phyloP scores from a whole-genome alignment of 78 protist species.

The Cavenderia fasciculata region DNA sequence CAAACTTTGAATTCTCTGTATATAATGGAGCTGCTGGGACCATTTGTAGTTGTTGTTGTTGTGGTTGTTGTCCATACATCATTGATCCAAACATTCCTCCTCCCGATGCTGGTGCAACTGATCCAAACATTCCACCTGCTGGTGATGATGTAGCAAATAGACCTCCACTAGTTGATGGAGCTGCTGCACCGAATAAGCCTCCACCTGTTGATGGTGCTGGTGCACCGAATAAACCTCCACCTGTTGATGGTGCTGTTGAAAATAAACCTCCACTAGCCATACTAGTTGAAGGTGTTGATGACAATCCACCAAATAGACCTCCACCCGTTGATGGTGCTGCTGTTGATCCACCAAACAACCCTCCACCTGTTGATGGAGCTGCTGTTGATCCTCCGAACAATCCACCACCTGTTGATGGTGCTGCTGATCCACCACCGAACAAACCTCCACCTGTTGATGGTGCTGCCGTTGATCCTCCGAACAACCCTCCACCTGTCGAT shows the following conservation, averaged over 20 bases:
- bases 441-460: conserved; percentile 2
- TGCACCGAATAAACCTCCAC: conserved; percentile 23
- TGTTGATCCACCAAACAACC: conserved; percentile 7
- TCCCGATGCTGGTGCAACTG: not conserved
- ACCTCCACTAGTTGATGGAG: not conserved
- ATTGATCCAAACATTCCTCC: not conserved
- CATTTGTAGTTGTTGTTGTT: conserved; percentile 22
- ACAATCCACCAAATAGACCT: conserved; percentile 39
- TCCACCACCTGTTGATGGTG: not conserved
- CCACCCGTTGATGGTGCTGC: conserved; percentile 8
- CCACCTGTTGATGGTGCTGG: conserved; percentile 6
- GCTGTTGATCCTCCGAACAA: not conserved
- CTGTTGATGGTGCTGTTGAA: conserved; percentile 2
- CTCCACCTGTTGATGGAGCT: not conserved
- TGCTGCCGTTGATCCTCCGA: not conserved
- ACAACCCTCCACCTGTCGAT: not conserved
- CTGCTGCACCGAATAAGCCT: conserved; percentile 9
- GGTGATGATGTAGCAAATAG: not conserved
- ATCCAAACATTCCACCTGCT: not conserved
- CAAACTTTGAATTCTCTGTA: conserved; percentile 10
- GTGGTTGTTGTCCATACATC: not conserved
- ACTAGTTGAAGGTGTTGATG: too few species aligned
- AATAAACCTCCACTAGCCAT: too few species aligned
- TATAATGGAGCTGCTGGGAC: conserved; percentile 8
- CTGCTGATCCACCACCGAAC: not conserved